Conservation (phyloP, 441 rosid species). For the Croton setiger region DNA sequence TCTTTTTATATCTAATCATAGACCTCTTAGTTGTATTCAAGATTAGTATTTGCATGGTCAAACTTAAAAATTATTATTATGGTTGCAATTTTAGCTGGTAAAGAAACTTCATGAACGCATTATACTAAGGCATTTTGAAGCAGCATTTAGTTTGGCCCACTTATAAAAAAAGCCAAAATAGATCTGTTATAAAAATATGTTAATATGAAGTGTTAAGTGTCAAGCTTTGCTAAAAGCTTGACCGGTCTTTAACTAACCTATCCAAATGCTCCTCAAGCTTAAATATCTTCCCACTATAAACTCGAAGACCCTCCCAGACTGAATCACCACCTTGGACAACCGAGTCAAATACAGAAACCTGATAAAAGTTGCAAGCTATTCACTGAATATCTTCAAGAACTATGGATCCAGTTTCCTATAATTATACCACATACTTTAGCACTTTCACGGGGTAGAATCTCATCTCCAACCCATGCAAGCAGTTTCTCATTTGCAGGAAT, state of each 20-base stretch:
- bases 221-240: constrained; percentile 4
- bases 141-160: background rate
- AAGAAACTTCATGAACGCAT: background rate
- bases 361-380: constrained; percentile 11
- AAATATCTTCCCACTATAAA: constrained; percentile 65
- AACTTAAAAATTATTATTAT: no score
- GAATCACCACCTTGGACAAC: constrained; percentile 93
- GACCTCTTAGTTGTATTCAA: background rate
- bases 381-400: constrained; percentile 3
- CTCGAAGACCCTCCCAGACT: constrained; percentile 92
- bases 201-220: background rate
- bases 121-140: background rate
- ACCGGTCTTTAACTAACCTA: constrained; percentile 40
- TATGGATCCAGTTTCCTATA: constrained; percentile 13
- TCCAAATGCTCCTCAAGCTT: constrained; percentile 91
- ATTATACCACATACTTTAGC: constrained; percentile 53
- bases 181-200: background rate
- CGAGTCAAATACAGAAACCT: constrained; percentile 95
- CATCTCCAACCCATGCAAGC: constrained; percentile 91
- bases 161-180: background rate
- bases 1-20: background rate
- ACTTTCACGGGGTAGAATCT: constrained; percentile 75
- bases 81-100: background rate
- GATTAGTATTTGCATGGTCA: background rate
- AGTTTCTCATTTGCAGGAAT: constrained; percentile 75